These are phyloP conservation scores for Cucurbita argyrosperma DNA, from an alignment of 306 rosid genomes.

Conservation along the genomic window DNA sequence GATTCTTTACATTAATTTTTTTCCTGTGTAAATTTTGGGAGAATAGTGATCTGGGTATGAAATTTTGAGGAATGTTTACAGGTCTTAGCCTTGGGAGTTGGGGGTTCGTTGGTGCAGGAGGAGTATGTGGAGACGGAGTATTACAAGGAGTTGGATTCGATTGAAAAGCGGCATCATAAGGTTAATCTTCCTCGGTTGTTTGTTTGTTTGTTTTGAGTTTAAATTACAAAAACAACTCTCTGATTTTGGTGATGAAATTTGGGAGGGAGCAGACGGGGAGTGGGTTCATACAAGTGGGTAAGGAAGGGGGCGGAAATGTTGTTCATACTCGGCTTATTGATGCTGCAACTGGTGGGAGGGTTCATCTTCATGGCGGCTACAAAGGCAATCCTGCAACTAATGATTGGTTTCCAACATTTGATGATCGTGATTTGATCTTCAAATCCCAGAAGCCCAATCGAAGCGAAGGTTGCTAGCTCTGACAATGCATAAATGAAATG, in stretches of 20 bases:
- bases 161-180: slow-evolving; percentile 56
- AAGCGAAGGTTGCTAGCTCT: background rate
- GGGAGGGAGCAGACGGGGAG: slow-evolving; percentile 40
- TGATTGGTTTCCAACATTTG: slow-evolving; percentile 52
- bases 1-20: background rate
- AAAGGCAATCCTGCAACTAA: slow-evolving; percentile 77
- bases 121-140: slow-evolving; percentile 64
- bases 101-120: slow-evolving; percentile 14
- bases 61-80: background rate
- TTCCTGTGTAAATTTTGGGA: background rate
- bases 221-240: background rate
- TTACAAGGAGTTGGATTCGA: slow-evolving; percentile 36
- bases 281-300: slow-evolving; percentile 45
- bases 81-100: slow-evolving; percentile 11
- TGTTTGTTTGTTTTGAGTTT: background rate
- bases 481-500: too few relatives aligned
- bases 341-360: slow-evolving; percentile 11
- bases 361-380: background rate
- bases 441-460: background rate
- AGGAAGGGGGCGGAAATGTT: slow-evolving; percentile 17
- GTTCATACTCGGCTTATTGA: slow-evolving; percentile 3
- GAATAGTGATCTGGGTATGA: background rate
- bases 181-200: background rate
- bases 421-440: slow-evolving; percentile 9
- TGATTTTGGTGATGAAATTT: background rate